Evolutionary conservation across 2,329 filamentous ascomycete species (phyloP).

Genomic region (Fusarium lyarnte): DNA sequence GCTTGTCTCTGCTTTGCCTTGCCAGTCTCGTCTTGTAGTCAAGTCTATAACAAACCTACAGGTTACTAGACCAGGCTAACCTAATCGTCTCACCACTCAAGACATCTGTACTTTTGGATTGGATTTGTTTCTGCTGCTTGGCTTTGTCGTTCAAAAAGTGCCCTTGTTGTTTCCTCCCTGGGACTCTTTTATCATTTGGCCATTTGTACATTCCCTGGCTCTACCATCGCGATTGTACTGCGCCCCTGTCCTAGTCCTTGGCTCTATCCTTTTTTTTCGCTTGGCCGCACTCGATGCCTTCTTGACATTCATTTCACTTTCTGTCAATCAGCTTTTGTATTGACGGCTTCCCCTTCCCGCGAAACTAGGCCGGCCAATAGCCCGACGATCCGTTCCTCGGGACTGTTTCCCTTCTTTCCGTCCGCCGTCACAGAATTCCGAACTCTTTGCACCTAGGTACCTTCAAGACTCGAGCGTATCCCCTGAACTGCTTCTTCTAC

Average conservation of each 20-base stretch:
- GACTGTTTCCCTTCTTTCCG: slow-evolving; percentile 6
- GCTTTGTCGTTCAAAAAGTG: slow-evolving; percentile 4
- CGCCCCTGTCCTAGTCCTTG: slow-evolving; percentile 26
- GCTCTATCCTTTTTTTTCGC: slow-evolving; percentile 5
- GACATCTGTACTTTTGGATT: slow-evolving; percentile 34
- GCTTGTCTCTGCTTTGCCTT: slow-evolving; percentile 17
- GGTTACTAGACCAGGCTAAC: slow-evolving; percentile 18
- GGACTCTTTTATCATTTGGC: background rate
- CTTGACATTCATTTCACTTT: slow-evolving; percentile 41
- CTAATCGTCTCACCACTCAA: slow-evolving; percentile 11
- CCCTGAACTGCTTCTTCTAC: slow-evolving; percentile 21
- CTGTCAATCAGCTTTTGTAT: slow-evolving; percentile 16
- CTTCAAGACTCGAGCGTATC: slow-evolving; percentile 1
- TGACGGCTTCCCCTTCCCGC: slow-evolving; percentile 9
- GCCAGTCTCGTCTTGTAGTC: background rate
- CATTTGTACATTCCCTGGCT: slow-evolving; percentile 21
- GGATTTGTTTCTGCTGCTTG: background rate
- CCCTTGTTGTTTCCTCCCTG: slow-evolving; percentile 21
- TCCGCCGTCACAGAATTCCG: slow-evolving; percentile 1
- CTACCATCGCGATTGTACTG: slow-evolving; percentile 23
- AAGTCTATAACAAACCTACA: background rate
- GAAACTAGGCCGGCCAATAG: slow-evolving; percentile 12
- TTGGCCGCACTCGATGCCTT: slow-evolving; percentile 32
- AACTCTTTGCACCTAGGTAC: background rate
- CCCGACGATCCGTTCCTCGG: slow-evolving; percentile 18